Evolutionary conservation across 2,329 filamentous ascomycete genomes (phyloP), one percentile per base, ranked within the genome.

Genomic region (Talaromyces pinophilus): DNA sequence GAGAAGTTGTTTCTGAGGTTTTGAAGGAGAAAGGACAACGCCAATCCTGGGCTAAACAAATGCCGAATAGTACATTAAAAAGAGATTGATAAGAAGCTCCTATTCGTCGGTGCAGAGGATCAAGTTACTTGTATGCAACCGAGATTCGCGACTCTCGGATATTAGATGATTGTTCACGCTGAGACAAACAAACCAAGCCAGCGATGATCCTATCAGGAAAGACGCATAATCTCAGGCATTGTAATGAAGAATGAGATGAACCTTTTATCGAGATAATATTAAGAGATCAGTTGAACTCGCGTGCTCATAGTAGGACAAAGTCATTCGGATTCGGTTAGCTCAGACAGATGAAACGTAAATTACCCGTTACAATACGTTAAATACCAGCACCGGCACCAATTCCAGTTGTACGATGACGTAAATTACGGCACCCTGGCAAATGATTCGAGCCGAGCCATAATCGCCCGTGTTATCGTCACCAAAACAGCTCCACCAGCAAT

Each of bases 401-500:
- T 40, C 33, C n/a, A 1, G 11, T n/a, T 57, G 54, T 57, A 57
- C 1, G 19, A 40, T 40, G 54, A 46, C 17, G 57, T 59, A 46
- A 60, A 60, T 60, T 60, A 60, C 57, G 19, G 28, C 57, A 44
- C 22, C 38, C 54, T 38, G 11, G 30, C 22, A 13, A n/a, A 35
- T 17, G 30, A 19, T 17, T 11, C 25, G 54, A 38, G 54, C 54
- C 54, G 54, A 57, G 33, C 30, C 52, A 55, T 48, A 52, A 55
- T 10, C 25, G 28, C 30, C 54, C 33, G 52, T 55, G 35, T 35
- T 22, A 55, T 35, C 44, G 54, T 65, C 38, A 55, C 55, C 55
- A 55, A 67, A 55, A 38, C 66, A 65, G 67, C 64, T 69, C 63
- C 67, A 64, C 62, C 55, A 63, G 25, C 55, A 46, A 30, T 30